phyloP scores from a whole-genome alignment of 2,329 filamentous ascomycete species.

The Colletotrichum neosansevieriae region DNA sequence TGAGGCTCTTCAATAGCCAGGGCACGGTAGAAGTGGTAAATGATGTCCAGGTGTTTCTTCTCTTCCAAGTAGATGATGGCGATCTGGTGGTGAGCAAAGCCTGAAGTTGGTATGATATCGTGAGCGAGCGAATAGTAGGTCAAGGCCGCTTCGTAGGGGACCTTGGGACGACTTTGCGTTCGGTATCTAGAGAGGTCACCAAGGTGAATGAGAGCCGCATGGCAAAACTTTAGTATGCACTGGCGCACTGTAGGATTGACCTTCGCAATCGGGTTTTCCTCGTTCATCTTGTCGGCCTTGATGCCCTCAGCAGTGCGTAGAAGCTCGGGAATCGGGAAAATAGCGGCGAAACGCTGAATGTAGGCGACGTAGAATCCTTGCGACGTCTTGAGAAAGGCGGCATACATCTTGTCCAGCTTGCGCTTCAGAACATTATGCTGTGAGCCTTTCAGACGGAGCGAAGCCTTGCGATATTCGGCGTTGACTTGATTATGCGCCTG shows the following conservation, averaged over 20 bases:
- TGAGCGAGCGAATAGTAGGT: slow-evolving; percentile 88
- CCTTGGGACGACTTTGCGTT: slow-evolving; percentile 76
- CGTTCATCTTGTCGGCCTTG: slow-evolving; percentile 56
- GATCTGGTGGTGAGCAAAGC: slow-evolving; percentile 89
- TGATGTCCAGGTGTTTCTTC: slow-evolving; percentile 82
- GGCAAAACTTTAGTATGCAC: slow-evolving; percentile 79
- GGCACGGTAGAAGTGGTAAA: slow-evolving; percentile 91
- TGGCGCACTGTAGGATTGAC: slow-evolving; percentile 63
- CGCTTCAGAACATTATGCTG: slow-evolving; percentile 73
- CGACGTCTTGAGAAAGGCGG: slow-evolving; percentile 86
- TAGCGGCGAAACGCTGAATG: slow-evolving; percentile 79
- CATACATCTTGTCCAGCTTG: slow-evolving; percentile 85
- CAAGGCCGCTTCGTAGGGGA: slow-evolving; percentile 81
- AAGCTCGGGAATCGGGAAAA: slow-evolving; percentile 67
- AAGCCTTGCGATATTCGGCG: slow-evolving; percentile 78
- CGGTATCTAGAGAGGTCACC: slow-evolving; percentile 93
- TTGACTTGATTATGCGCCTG: slow-evolving; percentile 82
- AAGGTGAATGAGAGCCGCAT: slow-evolving; percentile 85
- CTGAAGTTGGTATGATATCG: slow-evolving; percentile 81
- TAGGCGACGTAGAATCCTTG: slow-evolving; percentile 91
- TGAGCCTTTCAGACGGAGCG: slow-evolving; percentile 66
- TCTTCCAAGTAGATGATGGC: slow-evolving; percentile 86
- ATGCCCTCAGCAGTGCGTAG: slow-evolving; percentile 58
- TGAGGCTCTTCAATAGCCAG: slow-evolving; percentile 81
- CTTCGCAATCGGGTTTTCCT: slow-evolving; percentile 58